Evolutionary conservation across 176 grass and related monocot species (phyloP), one percentile per base, ranked within the genome.

Genomic region (Oryza meyeriana): DNA sequence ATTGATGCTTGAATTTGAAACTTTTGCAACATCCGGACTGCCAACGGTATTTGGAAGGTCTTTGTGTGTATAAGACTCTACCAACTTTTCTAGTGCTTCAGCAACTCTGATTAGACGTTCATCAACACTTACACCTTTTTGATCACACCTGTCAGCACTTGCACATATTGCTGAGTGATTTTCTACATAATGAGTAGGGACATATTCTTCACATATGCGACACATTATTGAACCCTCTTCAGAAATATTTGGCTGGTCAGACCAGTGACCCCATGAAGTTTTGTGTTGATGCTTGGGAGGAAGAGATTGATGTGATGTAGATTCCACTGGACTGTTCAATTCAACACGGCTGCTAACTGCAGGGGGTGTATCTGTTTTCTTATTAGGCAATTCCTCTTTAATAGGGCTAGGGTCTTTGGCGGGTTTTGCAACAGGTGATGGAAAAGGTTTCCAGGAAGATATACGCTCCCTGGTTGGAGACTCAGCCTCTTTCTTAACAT

Each of bases 171-270:
- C 91, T 34, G 87, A 99, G 85, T 99, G 97, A 74, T 96, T 88
- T 85, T 96, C 97, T 75, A 99, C 97, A 62, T 90, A 92, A 64
- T 88, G 83, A 69, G 97, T 99, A 45, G 97, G 97, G 61, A 99
- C 91, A 90, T 99, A 90, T 91, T 99, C 97, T 88, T 99, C 97
- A 66, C 97, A 99, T 90, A 99, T 99, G 80, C 97, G 97, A 82
- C 97, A 99, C 97, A 99, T 99, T 84, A 99, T 99, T 62, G 93
- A 96, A 63, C 93, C 93, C 74, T 99, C 97, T 87, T 99, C 97
- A 71, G 93, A 92, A 83, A 89, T 89, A 92, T 85, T 96, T 72
- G 89, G 96, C 81, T 99, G 91, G 79, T 99, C 93, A 75, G 87
- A 72, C 97, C 97, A 99, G 72, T 96, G 87, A 68, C 91, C 91